Evolutionary conservation across 148 eudicot genomes (phyloP).

Genomic region (Cornus florida): DNA sequence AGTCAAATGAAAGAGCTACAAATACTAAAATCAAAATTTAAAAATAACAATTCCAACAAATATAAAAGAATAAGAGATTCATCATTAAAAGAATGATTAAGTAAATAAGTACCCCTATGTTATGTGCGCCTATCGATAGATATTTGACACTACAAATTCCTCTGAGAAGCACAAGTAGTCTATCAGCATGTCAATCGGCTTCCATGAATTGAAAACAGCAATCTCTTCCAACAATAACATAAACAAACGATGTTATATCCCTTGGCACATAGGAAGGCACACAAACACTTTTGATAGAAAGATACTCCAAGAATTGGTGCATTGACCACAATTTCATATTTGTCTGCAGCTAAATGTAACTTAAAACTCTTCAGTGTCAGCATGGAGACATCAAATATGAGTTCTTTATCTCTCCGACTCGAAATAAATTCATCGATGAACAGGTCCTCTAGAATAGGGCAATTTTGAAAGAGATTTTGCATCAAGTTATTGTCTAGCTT

Average conservation of each 20-base stretch:
- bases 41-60: no score
- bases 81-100: no score
- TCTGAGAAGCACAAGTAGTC: no score
- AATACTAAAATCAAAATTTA: no score
- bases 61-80: no score
- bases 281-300: background rate
- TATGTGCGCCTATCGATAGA: no score
- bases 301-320: slow-evolving; percentile 16
- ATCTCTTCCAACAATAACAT: background rate
- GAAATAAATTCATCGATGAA: background rate
- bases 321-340: background rate
- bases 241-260: background rate
- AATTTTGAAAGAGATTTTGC: slow-evolving; percentile 9
- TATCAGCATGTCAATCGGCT: no score
- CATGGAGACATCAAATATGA: background rate
- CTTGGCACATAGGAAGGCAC: background rate
- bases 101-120: no score
- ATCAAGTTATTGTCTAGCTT: background rate
- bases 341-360: background rate
- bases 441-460: slow-evolving; percentile 12
- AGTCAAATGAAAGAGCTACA: no score
- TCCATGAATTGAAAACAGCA: no score
- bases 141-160: no score
- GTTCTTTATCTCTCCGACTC: background rate
- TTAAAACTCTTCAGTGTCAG: slow-evolving; percentile 12